A percentile compares a stretch with the other conserved stretches of the same genome.
phyloP scores from a whole-genome alignment of 2,329 filamentous ascomycete genomes.

The Hyphodiscus sp. region DNA sequence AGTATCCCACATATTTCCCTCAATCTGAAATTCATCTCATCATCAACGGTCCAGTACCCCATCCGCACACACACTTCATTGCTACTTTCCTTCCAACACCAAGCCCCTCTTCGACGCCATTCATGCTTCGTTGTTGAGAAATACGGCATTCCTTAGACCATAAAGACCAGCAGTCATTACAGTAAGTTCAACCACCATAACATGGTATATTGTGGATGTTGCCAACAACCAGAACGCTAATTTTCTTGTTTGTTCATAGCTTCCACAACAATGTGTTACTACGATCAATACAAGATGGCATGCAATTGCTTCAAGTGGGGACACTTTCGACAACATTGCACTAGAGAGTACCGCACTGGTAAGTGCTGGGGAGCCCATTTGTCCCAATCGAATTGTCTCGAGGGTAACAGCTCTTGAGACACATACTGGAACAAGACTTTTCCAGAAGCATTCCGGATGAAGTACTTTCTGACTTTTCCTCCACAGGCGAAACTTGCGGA shows the following conservation, averaged over 20 bases:
- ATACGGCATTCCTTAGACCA: not conserved
- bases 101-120: slow-evolving; percentile 7
- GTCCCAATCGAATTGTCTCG: too few species aligned
- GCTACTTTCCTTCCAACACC: slow-evolving; percentile 13
- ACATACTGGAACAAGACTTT: too few species aligned
- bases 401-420: too few species aligned
- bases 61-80: slow-evolving; percentile 14
- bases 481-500: slow-evolving; percentile 79
- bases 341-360: slow-evolving; percentile 80
- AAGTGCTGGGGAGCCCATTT: too few species aligned
- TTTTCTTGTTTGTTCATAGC: slow-evolving; percentile 7
- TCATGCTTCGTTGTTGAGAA: not conserved
- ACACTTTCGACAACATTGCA: slow-evolving; percentile 86
- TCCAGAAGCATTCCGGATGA: too few species aligned
- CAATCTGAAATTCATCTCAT: slow-evolving; percentile 11
- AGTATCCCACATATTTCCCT: slow-evolving; percentile 18
- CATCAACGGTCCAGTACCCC: slow-evolving; percentile 20
- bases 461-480: too few species aligned
- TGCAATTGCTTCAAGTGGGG: slow-evolving; percentile 96
- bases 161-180: slow-evolving; percentile 1
- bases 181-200: slow-evolving; percentile 17
- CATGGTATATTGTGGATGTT: slow-evolving; percentile 15
- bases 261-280: slow-evolving; percentile 76
- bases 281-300: slow-evolving; percentile 76
- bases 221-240: slow-evolving; percentile 14